Conservation (phyloP, 129 eudicot genomes). For the Arctium minus region DNA sequence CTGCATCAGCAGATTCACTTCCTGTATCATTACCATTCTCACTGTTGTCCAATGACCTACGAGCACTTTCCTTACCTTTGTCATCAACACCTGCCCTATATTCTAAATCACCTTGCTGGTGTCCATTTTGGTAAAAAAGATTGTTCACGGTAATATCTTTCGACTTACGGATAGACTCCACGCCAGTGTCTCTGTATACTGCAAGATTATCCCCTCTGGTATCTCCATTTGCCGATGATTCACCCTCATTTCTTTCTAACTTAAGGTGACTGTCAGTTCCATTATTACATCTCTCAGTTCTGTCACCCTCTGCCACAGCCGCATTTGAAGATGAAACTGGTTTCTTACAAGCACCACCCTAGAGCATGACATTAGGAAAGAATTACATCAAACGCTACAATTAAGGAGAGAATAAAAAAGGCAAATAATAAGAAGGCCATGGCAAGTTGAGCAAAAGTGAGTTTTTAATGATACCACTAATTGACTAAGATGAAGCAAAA, state of each 20-base stretch:
- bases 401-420: background rate
- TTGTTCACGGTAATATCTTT: constrained; percentile 11
- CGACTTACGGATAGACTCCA: background rate
- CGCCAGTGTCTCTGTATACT: constrained; percentile 22
- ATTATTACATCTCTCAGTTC: constrained; percentile 24
- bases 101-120: constrained; percentile 19
- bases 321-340: constrained; percentile 32
- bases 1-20: constrained; percentile 77
- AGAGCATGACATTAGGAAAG: background rate
- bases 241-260: constrained; percentile 66
- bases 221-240: constrained; percentile 56
- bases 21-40: constrained; percentile 65
- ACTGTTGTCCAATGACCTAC: constrained; percentile 44
- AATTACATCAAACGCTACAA: background rate
- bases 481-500: background rate
- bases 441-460: background rate
- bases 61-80: constrained; percentile 57
- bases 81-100: constrained; percentile 22
- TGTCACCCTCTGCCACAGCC: constrained; percentile 25
- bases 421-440: background rate
- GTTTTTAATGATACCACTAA: background rate
- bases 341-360: constrained; percentile 30
- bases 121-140: constrained; percentile 17
- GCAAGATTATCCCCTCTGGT: constrained; percentile 43
- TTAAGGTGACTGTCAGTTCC: constrained; percentile 38